Evolutionary conservation across 1,284 basidiomycete genomes (phyloP), one percentile per base, ranked within the genome.

Genomic region (Cryptococcus depauperatus): DNA sequence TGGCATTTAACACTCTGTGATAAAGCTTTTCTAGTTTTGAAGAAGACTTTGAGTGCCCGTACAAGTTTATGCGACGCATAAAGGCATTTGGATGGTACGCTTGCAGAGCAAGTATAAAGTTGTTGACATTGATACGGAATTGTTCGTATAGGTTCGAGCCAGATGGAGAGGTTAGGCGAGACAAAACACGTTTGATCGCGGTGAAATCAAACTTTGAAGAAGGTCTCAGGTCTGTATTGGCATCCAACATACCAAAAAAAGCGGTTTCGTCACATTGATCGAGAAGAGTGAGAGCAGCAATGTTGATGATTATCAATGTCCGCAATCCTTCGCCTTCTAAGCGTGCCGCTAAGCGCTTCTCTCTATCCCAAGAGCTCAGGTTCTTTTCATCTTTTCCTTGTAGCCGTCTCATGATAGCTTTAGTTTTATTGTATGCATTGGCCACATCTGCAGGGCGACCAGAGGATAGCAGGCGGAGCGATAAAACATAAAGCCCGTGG

Each of bases 251-350:
- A 5, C 34, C 22, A 6, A 47, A 47, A 13, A 59, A 27, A 3
- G 39, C 39, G 7, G 34, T 23, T 23, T 47, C 48, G 33, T 57
- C 47, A 33, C 56, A 44, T 22, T 49, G 37, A 21, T 56, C 51
- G 25, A 62, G 44, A 43, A 61, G 48, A 7, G 57, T 58, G 35
- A 54, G 43, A 0, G 58, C 55, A 1, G 57, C 56, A 5, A 64
- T 35, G 18, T 55, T 44, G 10, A 47, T 37, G 18, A 58, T 43
- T 13, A 47, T 40, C 1, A 64, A 34, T 2, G 49, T 45, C 16
- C 46, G 38, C 26, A 56, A 28, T 1, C 57, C 62, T 0, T 49
- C 47, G 13, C 50, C 51, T 19, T 41, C 38, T 6, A 60, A 21
- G 9, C 62, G 50, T 0, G 57, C 51, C 1, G 48, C 50, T 3